phyloP scores from a whole-genome alignment of 306 rosid genomes.

The barrel medic (Medicago truncatula) region DNA sequence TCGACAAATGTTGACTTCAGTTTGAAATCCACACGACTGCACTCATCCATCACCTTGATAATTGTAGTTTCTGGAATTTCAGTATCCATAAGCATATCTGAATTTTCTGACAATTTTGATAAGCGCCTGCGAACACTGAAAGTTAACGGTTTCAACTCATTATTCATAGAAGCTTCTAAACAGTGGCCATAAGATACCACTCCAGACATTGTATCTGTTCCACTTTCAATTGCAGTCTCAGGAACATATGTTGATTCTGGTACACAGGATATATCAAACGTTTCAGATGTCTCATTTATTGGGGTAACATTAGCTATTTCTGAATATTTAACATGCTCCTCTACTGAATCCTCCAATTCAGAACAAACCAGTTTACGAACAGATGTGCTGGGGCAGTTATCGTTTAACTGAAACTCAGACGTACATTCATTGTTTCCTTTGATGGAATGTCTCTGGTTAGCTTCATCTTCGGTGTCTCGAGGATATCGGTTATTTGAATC shows the following conservation, averaged over 20 bases:
- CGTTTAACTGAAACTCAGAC: conserved; percentile 45
- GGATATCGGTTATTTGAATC: conserved; percentile 39
- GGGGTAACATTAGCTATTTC: conserved; percentile 52
- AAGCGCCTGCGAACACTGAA: conserved; percentile 36
- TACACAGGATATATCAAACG: conserved; percentile 68
- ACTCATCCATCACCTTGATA: conserved; percentile 82
- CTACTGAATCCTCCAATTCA: conserved; percentile 53
- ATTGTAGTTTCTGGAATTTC: conserved; percentile 47
- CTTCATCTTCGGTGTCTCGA: conserved; percentile 42
- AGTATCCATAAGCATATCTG: conserved; percentile 46
- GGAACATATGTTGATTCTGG: conserved; percentile 89
- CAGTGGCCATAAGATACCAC: conserved; percentile 55
- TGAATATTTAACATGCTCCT: conserved; percentile 43
- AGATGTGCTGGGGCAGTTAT: conserved; percentile 43
- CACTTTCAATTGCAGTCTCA: conserved; percentile 68
- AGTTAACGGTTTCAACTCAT: conserved; percentile 47
- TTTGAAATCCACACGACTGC: conserved; percentile 77
- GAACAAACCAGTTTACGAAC: conserved; percentile 51
- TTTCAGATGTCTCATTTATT: conserved; percentile 55
- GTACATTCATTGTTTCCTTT: conserved; percentile 42
- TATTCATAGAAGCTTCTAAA: conserved; percentile 52
- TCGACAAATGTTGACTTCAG: conserved; percentile 45
- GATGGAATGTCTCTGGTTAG: conserved; percentile 41
- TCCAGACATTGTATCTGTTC: conserved; percentile 52
- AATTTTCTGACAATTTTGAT: conserved; percentile 35